Conservation (phyloP, 768 basidiomycete species). For the Naganishia kalamii region DNA sequence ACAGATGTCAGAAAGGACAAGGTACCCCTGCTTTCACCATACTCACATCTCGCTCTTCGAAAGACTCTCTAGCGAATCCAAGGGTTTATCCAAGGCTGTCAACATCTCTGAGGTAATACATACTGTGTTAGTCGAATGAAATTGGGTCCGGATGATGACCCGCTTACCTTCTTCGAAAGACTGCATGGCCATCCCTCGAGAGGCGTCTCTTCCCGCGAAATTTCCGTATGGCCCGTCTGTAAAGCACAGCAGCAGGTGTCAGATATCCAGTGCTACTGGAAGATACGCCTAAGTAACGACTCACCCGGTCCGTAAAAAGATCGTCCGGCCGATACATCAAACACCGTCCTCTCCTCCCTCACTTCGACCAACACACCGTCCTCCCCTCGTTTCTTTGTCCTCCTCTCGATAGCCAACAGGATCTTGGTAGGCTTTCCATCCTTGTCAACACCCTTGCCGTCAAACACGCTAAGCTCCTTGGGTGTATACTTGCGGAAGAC, state of each 20-base stretch:
- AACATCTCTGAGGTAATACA: constrained; percentile 64
- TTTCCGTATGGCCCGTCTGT: constrained; percentile 93
- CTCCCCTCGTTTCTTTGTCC: constrained; percentile 48
- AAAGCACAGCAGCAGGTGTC: not conserved
- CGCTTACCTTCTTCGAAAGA: constrained; percentile 79
- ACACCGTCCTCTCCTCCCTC: constrained; percentile 60
- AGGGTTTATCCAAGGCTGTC: constrained; percentile 73
- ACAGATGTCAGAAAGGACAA: not conserved
- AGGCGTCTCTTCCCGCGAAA: constrained; percentile 94
- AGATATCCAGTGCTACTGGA: not conserved
- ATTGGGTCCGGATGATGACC: not conserved
- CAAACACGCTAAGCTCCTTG: constrained; percentile 62
- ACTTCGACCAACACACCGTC: constrained; percentile 74
- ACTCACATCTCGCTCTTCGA: constrained; percentile 73
- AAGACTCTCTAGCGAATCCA: constrained; percentile 77
- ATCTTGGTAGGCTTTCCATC: constrained; percentile 60
- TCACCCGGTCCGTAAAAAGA: constrained; percentile 92
- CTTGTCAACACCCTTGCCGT: constrained; percentile 45
- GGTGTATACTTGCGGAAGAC: constrained; percentile 74
- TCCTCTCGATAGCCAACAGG: constrained; percentile 75
- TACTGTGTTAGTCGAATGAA: not conserved
- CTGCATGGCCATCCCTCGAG: constrained; percentile 94
- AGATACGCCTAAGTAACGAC: constrained; percentile 33
- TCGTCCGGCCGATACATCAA: constrained; percentile 82
- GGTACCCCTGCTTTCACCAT: not conserved